Conservation (phyloP, 2,329 filamentous ascomycete genomes). For the Hypocrella siamensis region DNA sequence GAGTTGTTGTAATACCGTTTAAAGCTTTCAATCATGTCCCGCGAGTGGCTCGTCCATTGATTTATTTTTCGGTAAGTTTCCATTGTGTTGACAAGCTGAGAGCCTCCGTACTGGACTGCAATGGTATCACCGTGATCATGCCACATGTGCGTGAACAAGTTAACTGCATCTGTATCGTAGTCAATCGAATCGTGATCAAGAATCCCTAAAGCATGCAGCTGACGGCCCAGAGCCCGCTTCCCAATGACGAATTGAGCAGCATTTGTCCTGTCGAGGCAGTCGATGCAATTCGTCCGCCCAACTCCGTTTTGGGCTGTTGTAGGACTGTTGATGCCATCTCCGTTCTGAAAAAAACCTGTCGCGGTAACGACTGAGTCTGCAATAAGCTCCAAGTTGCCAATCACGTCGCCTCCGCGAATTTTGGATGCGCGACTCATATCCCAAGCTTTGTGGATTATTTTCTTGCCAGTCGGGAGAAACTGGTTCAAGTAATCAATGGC, state of each 20-base stretch:
- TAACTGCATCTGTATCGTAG: conserved; percentile 91
- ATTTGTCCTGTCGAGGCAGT: conserved; percentile 93
- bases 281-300: conserved; percentile 92
- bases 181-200: conserved; percentile 64
- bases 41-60: conserved; percentile 92
- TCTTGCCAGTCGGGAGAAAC: conserved; percentile 68
- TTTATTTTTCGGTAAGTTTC: conserved; percentile 98
- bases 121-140: conserved; percentile 97
- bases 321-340: conserved; percentile 49
- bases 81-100: conserved; percentile 97
- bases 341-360: conserved; percentile 93
- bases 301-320: conserved; percentile 74
- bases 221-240: conserved; percentile 81
- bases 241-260: conserved; percentile 96
- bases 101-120: conserved; percentile 92
- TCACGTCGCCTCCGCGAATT: conserved; percentile 82
- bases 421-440: conserved; percentile 97
- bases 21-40: conserved; percentile 98
- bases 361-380: conserved; percentile 72
- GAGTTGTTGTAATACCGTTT: conserved; percentile 99
- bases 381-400: conserved; percentile 77
- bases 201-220: conserved; percentile 82
- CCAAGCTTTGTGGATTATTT: conserved; percentile 89
- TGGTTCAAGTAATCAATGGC: conserved; percentile 90
- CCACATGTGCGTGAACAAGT: conserved; percentile 96